A percentile compares a stretch with the other conserved stretches of the same genome.
Conservation (phyloP, 495 filamentous ascomycete species). For the Tuber indicum region DNA sequence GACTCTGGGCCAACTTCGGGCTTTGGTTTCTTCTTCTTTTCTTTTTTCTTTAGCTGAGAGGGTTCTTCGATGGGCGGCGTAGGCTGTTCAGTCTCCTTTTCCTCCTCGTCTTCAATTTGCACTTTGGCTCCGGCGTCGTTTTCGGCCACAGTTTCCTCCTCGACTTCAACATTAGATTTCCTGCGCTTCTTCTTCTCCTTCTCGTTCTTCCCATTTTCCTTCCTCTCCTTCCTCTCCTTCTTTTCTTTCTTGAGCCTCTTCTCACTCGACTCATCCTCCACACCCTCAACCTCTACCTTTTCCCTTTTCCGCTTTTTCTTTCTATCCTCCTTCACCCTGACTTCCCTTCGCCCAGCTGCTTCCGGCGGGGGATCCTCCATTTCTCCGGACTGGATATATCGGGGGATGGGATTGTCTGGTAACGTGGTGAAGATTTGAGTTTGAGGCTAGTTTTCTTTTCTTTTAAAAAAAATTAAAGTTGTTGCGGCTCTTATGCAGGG, state of each 20-base stretch:
- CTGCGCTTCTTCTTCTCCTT: slow-evolving; percentile 29
- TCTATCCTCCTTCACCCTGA: background rate
- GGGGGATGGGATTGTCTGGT: background rate
- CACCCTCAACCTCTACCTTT: slow-evolving; percentile 26
- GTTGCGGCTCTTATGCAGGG: background rate
- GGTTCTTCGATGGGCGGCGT: slow-evolving; percentile 11
- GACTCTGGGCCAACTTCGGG: slow-evolving; percentile 24
- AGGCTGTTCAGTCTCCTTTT: slow-evolving; percentile 11
- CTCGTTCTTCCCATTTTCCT: slow-evolving; percentile 41
- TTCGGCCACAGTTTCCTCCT: slow-evolving; percentile 2
- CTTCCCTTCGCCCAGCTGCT: slow-evolving; percentile 2
- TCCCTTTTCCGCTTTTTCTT: slow-evolving; percentile 18
- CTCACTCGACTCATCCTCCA: slow-evolving; percentile 41
- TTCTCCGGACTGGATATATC: background rate
- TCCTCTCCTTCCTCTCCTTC: slow-evolving; percentile 32
- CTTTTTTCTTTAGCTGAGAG: slow-evolving; percentile 24
- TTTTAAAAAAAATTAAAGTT: background rate
- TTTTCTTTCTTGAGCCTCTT: slow-evolving; percentile 48
- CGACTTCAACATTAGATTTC: slow-evolving; percentile 30
- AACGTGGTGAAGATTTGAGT: background rate
- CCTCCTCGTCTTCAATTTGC: slow-evolving; percentile 30
- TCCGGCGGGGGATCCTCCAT: background rate
- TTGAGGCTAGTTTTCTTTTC: background rate
- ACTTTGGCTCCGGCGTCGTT: slow-evolving; percentile 12
- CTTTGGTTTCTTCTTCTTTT: slow-evolving; percentile 31